Base-by-base conservation (phyloP, 352 stramenopile genomes). In the Globisporangium heterothallicum region DNA sequence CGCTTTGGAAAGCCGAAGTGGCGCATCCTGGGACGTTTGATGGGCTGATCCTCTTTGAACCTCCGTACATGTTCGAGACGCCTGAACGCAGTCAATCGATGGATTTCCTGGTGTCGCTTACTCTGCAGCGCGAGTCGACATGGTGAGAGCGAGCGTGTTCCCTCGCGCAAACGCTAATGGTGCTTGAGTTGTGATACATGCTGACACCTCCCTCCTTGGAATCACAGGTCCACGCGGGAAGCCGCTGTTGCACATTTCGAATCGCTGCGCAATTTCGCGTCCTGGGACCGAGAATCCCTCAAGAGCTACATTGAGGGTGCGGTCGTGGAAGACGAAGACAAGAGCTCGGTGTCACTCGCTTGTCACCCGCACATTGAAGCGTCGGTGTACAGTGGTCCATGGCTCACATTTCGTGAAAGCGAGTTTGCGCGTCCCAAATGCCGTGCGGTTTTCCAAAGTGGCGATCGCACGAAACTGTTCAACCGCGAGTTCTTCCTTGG, bases 341-440 rank as follows among this genome's bases (percentile, higher is more conserved):
- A 25, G 6, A 50, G 10, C 29, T 34, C 43, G 42, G 8, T 9
- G 47, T 43, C 43, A 19, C 42, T 68, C n/a, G 36, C 56, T 32
- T 64, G 56, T 22, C 58, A 70, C 32, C 72, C 72, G 13, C 55
- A 63, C 30, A 48, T 71, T 27, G 70, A 76, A 58, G 69, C 69
- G 16, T 59, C 55, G 9, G 14, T 72, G 4, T 84, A 78, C 50
- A 42, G 45, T n/a, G 59, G 55, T 0, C 29, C 24, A 21, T 44
- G 50, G 6, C 27, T 70, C 5, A 38, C 42, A 18, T 25, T 80
- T 12, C 62, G 41, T 14, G 52, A 63, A 7, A 46, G 45, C 8
- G 59, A 79, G 38, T 49, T 65, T 26, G 34, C 22, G 9, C 3
- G 46, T 3, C 42, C 59, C 2, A 30, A 53, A 21, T 68, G 61